These are phyloP conservation scores for Tribonema minus DNA, from an alignment of 108 stramenopile species.

Conservation along the genomic window DNA sequence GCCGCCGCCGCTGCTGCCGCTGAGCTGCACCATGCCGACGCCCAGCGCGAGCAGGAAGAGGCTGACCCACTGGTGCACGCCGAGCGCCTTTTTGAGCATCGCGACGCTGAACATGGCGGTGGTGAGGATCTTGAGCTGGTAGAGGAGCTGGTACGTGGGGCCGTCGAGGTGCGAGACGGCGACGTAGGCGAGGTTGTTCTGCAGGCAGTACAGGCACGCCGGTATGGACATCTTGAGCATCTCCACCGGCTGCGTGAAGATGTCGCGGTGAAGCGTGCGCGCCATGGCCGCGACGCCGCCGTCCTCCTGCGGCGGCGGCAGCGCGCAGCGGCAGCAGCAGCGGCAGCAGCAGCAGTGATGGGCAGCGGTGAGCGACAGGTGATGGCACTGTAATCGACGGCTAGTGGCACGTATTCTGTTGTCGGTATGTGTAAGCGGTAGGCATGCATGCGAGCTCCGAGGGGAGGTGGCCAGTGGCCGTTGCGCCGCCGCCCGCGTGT, in stretches of 20 bases:
- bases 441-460: too few species aligned
- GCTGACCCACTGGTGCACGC: conserved; percentile 32
- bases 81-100: conserved; percentile 65
- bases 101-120: conserved; percentile 79
- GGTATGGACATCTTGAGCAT: conserved; percentile 81
- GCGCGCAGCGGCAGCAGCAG: not conserved
- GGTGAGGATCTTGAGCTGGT: conserved; percentile 82
- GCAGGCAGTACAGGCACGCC: conserved; percentile 79
- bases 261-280: conserved; percentile 10
- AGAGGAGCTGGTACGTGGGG: conserved; percentile 85
- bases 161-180: conserved; percentile 82
- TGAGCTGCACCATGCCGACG: conserved; percentile 42
- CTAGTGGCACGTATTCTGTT: too few species aligned
- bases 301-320: conserved; percentile 14
- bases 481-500: too few species aligned
- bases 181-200: conserved; percentile 82
- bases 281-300: not conserved
- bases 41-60: conserved; percentile 36
- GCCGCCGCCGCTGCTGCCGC: not conserved
- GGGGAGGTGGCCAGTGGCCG: too few species aligned
- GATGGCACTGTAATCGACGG: too few species aligned
- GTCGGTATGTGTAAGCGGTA: too few species aligned
- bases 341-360: too few species aligned
- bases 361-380: too few species aligned
- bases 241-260: conserved; percentile 62